Evolutionary conservation across 192 early-diverging fungal species (phyloP).

Genomic region (Backusella westeae): DNA sequence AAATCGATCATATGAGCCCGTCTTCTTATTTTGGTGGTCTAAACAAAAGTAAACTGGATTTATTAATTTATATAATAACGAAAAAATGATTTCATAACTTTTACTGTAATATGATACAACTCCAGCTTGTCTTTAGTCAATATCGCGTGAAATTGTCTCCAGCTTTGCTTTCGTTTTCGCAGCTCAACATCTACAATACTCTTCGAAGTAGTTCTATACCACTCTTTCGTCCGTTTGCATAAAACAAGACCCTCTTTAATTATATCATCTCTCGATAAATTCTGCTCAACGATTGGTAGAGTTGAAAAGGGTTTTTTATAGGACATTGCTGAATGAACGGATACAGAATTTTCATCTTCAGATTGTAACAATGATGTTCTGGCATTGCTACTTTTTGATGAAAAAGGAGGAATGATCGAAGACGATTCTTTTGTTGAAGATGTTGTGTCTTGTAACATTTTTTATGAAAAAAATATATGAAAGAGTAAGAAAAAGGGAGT

Average conservation of each 20-base stretch:
- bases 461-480: background rate
- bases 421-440: background rate
- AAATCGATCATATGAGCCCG: background rate
- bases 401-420: background rate
- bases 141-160: background rate
- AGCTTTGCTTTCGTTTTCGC: background rate
- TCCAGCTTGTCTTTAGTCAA: background rate
- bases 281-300: background rate
- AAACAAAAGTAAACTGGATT: background rate
- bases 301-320: background rate
- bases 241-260: background rate
- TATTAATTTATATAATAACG: background rate
- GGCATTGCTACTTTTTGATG: background rate
- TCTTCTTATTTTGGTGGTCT: background rate
- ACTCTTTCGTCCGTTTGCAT: background rate
- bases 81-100: background rate
- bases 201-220: background rate
- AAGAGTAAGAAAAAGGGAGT: background rate
- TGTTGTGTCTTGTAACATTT: background rate
- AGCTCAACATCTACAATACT: background rate
- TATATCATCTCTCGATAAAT: background rate
- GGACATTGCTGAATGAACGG: background rate
- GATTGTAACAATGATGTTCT: background rate
- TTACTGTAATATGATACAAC: background rate
- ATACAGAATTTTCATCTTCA: background rate